These are phyloP conservation scores for Aspergillus quadricinctus DNA, from an alignment of 2,329 filamentous ascomycete genomes.

Conservation along the genomic window DNA sequence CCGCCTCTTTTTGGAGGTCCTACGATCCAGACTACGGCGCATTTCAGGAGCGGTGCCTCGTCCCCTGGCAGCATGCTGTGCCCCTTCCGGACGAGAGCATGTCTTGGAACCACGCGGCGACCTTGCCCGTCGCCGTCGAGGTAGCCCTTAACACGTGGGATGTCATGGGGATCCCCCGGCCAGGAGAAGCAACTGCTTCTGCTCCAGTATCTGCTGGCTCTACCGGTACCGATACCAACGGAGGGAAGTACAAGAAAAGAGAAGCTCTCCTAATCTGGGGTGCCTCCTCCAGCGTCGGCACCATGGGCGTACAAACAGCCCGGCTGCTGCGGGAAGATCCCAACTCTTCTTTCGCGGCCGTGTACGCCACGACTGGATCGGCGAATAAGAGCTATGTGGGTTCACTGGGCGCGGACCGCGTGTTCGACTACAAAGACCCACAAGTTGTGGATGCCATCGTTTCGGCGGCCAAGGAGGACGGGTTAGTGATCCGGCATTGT, in stretches of 20 bases:
- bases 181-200: slow-evolving; percentile 11
- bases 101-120: slow-evolving; percentile 41
- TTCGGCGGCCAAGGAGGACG: slow-evolving; percentile 34
- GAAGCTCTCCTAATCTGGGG: slow-evolving; percentile 44
- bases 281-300: slow-evolving; percentile 44
- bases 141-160: slow-evolving; percentile 41
- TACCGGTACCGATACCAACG: no score
- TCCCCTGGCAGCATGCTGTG: slow-evolving; percentile 41
- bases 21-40: slow-evolving; percentile 45
- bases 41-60: slow-evolving; percentile 43
- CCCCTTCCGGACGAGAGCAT: slow-evolving; percentile 30
- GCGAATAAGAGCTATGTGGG: slow-evolving; percentile 33
- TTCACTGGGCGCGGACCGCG: slow-evolving; percentile 29
- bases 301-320: slow-evolving; percentile 42
- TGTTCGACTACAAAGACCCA: slow-evolving; percentile 40
- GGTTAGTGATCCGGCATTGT: slow-evolving; percentile 36
- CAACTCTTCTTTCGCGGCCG: slow-evolving; percentile 31
- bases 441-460: slow-evolving; percentile 29
- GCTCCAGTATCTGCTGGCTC: no score
- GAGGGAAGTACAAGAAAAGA: slow-evolving; percentile 12
- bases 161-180: slow-evolving; percentile 29
- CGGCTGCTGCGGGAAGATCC: slow-evolving; percentile 33
- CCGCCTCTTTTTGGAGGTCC: slow-evolving; percentile 39
- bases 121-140: slow-evolving; percentile 36
- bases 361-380: slow-evolving; percentile 40